Evolutionary conservation across 192 early-diverging fungal genomes (phyloP), one percentile per base, ranked within the genome.

Genomic region (Pilaira anomala): DNA sequence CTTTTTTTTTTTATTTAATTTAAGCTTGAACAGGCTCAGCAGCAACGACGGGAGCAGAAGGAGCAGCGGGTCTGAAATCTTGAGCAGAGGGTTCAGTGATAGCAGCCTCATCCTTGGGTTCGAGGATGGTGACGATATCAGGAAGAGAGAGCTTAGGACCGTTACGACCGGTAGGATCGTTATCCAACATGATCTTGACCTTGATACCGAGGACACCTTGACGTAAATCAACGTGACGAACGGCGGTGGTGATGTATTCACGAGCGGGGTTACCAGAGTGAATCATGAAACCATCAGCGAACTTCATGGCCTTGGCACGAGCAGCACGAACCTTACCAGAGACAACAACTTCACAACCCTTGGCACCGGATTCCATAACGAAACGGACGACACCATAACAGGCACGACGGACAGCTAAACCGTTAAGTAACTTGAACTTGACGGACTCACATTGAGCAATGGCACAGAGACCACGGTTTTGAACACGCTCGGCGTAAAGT

Each of bases 281-380:
- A 81, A 98, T 91, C 94, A 99, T 96, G 89, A 99, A 97, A 69
- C 97, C 97, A 77, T 97, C 95, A 78, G 88, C 85, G 85, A 99
- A 99, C 89, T 99, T 99, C 97, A 97, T 97, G 59, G 97, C 87
- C 91, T 99, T 99, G 81, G 97, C 97, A 94, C 97, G 97, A 63
- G 95, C 95, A 79, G 90, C 97, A 83, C 97, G 95, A 68, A 98
- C 89, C 90, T 98, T 98, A 70, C 97, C 97, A 66, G 95, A 97
- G 67, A 99, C 91, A 76, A 99, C 85, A 62, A 99, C 97, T 81
- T 99, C 97, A 81, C 92, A 93, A 80, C 97, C 97, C 91, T 99
- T 99, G 77, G 93, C 97, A 73, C 95, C 95, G 73, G 91, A 92
- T 83, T 97, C 95, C 97, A 97, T 99, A 70, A 95, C 90, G 87